Percentiles rank a stretch among this genome's conserved stretches.
phyloP scores from a whole-genome alignment of 768 basidiomycete species.

The Boletus edulis region DNA sequence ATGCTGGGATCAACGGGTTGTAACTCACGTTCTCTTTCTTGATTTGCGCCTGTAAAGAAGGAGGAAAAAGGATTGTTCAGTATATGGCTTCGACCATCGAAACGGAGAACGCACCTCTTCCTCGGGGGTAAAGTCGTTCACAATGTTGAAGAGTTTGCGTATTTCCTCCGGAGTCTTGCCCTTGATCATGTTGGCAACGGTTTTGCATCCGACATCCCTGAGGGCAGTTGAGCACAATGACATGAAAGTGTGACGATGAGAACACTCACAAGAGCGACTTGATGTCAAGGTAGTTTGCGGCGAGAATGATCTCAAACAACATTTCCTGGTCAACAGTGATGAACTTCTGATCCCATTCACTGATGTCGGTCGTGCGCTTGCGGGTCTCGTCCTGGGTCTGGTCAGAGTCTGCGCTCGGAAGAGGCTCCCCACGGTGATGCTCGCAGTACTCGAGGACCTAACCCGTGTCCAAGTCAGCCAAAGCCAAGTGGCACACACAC shows the following conservation, averaged over 20 bases:
- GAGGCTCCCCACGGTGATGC: conserved; percentile 96
- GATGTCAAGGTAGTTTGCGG: conserved; percentile 99
- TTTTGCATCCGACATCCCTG: conserved; percentile 97
- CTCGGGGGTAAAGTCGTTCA: conserved; percentile 98
- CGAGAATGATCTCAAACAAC: conserved; percentile 99
- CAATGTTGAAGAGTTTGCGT: conserved; percentile 96
- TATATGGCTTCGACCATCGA: background rate
- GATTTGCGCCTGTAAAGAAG: conserved; percentile 76
- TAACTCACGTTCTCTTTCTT: conserved; percentile 95
- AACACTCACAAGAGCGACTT: conserved; percentile 87
- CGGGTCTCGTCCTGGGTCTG: conserved; percentile 89
- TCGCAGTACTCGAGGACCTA: conserved; percentile 99
- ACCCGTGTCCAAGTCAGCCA: background rate
- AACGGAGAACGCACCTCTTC: conserved; percentile 71
- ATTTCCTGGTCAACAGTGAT: conserved; percentile 99
- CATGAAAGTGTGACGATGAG: background rate
- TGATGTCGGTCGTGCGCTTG: conserved; percentile 97
- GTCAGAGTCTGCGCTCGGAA: conserved; percentile 81
- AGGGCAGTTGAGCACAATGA: background rate
- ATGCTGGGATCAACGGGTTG: background rate
- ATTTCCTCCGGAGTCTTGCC: conserved; percentile 99
- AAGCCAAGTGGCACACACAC: background rate
- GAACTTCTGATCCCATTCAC: conserved; percentile 99
- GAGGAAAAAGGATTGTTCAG: conserved; percentile 6
- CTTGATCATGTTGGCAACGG: conserved; percentile 99